Percentiles rank a stretch among this genome's conserved stretches.
These are phyloP conservation scores for Pichia sp. DNA, from an alignment of 1,139 yeast genomes.

Conservation along the genomic window DNA sequence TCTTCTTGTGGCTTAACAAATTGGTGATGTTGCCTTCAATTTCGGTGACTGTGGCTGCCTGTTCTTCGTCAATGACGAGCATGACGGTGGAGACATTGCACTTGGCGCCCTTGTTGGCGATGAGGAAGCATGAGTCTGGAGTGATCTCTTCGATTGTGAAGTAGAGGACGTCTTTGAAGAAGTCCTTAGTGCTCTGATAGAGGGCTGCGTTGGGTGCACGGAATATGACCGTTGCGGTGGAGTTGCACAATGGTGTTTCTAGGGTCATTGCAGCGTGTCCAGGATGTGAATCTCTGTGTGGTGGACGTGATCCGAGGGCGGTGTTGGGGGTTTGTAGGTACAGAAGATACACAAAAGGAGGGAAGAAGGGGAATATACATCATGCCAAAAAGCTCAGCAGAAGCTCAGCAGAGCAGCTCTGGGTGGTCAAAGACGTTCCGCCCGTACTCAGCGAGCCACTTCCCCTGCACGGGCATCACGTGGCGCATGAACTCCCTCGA, in stretches of 20 bases:
- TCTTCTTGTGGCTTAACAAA: conserved; percentile 33
- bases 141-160: conserved; percentile 36
- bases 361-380: too few relatives aligned
- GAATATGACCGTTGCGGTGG: conserved; percentile 46
- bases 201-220: conserved; percentile 41
- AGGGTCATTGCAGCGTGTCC: background rate
- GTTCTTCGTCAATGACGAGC: conserved; percentile 30
- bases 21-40: conserved; percentile 31
- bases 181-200: conserved; percentile 40
- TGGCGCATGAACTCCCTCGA: conserved; percentile 88
- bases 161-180: conserved; percentile 48
- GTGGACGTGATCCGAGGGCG: too few relatives aligned
- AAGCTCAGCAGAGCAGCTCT: conserved; percentile 1
- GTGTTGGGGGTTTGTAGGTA: too few relatives aligned
- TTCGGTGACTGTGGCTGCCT: conserved; percentile 34
- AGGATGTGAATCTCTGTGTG: background rate
- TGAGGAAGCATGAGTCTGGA: conserved; percentile 33
- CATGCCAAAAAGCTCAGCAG: too few relatives aligned
- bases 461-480: conserved; percentile 66
- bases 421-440: conserved; percentile 49
- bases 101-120: conserved; percentile 25
- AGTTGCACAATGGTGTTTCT: conserved; percentile 42
- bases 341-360: too few relatives aligned
- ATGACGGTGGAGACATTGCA: conserved; percentile 34
- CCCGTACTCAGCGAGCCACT: conserved; percentile 62